Evolutionary conservation across 352 stramenopile genomes (phyloP).

Genomic region (Pythium utonaiense): DNA sequence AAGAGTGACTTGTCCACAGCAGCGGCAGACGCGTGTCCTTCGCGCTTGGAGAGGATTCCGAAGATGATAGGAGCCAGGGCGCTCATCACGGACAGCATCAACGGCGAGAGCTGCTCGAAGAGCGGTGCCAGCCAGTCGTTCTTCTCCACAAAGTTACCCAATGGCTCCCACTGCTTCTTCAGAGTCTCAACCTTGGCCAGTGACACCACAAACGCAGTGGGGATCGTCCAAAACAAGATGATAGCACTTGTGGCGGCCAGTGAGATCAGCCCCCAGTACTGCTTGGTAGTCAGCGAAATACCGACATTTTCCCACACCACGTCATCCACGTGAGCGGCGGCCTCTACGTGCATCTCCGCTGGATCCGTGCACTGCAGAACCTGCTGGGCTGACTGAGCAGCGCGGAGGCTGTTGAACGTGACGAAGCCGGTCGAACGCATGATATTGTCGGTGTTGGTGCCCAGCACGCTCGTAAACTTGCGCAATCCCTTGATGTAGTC

Average conservation of each 20-base stretch:
- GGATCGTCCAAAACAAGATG: slow-evolving; percentile 83
- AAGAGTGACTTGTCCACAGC: slow-evolving; percentile 67
- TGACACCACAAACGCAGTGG: slow-evolving; percentile 71
- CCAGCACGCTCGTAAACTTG: slow-evolving; percentile 31
- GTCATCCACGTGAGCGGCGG: slow-evolving; percentile 57
- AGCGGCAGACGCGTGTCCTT: slow-evolving; percentile 66
- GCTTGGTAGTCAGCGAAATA: slow-evolving; percentile 68
- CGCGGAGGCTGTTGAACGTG: slow-evolving; percentile 75
- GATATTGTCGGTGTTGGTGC: slow-evolving; percentile 37
- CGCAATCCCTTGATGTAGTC: slow-evolving; percentile 48
- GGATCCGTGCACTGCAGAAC: slow-evolving; percentile 72
- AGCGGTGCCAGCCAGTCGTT: slow-evolving; percentile 70
- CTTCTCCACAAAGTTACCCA: slow-evolving; percentile 41
- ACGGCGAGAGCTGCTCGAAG: slow-evolving; percentile 68
- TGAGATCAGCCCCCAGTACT: slow-evolving; percentile 68
- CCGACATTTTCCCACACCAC: slow-evolving; percentile 82
- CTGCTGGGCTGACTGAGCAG: slow-evolving; percentile 71
- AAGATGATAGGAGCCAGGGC: slow-evolving; percentile 83
- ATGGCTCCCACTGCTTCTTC: slow-evolving; percentile 41
- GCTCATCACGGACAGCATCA: slow-evolving; percentile 79
- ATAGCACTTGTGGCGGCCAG: slow-evolving; percentile 53
- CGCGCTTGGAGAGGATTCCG: slow-evolving; percentile 70
- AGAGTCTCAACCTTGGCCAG: slow-evolving; percentile 67
- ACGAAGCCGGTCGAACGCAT: slow-evolving; percentile 78
- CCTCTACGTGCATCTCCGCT: slow-evolving; percentile 67